Evolutionary conservation across 768 basidiomycete genomes (phyloP), one percentile per base, ranked within the genome.

Genomic region (Mrakia blollopis): DNA sequence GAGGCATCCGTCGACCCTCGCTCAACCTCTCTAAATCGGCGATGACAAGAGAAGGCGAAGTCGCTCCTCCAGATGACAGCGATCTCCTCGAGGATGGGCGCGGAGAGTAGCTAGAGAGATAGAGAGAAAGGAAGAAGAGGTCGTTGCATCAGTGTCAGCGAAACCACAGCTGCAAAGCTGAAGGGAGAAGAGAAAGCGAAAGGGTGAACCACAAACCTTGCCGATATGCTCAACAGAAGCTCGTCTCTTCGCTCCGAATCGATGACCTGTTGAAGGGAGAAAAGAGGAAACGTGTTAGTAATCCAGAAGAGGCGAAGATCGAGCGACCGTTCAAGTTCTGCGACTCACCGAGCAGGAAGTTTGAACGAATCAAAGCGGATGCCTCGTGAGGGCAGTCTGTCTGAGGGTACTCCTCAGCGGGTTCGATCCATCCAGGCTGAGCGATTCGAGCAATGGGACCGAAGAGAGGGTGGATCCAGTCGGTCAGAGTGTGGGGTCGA

Each of bases 11-110:
- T 30, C 9, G 14, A 23, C 2, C 54, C 65, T 18, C 30, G 32
- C 11, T 78, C 77, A 57, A 78, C 63, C 39, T 78, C 77, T 1
- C 77, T 37, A 54, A 78, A 78, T 0, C 77, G 67, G 21, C 77
- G 65, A 11, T 11, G 21, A 28, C 57, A n/a, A 10, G 72, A 68
- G n/a, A 47, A 23, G 1, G 39, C 25, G 23, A 78, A 78, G 39
- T 74, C 77, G 21, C 32, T 67, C 32, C 13, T 23, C 77, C 77
- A 78, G 23, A 70, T 78, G 21, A 63, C 52, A 37, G 76, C 71
- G 44, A 62, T 52, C 30, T 77, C 76, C n/a, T 57, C 44, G 18
- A 77, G 50, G 4, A 77, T 63, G 16, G 71, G 70, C 1, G 47
- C 18, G 0, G 76, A 77, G 47, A 77, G 69, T 1, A 35, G 63